Conservation (phyloP, 805 yeast species). For the Myxozyma geophila region DNA sequence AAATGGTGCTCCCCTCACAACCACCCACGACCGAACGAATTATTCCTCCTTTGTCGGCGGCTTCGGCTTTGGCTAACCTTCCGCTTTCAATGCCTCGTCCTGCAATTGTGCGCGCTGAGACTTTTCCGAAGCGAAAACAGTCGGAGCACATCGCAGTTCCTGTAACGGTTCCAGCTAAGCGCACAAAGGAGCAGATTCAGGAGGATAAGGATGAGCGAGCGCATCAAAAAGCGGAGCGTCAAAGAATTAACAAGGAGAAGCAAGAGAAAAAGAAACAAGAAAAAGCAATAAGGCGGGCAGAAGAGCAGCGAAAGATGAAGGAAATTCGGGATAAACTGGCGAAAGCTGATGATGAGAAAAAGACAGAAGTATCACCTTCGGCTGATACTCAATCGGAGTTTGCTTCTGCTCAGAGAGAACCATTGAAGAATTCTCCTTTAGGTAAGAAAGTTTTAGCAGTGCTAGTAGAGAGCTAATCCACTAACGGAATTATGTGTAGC, state of each 20-base stretch:
- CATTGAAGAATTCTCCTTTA: conserved; percentile 8
- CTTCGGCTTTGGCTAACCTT: neutral
- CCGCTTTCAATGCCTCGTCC: neutral
- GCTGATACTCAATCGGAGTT: conserved; percentile 27
- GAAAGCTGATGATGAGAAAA: conserved; percentile 3
- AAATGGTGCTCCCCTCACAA: conserved; percentile 19
- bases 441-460: neutral
- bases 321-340: conserved; percentile 25
- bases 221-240: conserved; percentile 19
- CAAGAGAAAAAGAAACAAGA: conserved; percentile 18
- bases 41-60: neutral
- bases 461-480: neutral
- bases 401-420: conserved; percentile 12
- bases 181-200: conserved; percentile 20
- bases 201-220: conserved; percentile 23
- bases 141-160: neutral
- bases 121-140: conserved; percentile 7
- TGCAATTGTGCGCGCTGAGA: neutral
- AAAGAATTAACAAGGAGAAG: conserved; percentile 15
- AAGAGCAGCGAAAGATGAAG: conserved; percentile 19
- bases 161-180: conserved; percentile 6
- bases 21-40: conserved; percentile 11
- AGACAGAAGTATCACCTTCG: neutral
- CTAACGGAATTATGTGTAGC: neutral
- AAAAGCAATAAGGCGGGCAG: conserved; percentile 18